Base-by-base conservation (phyloP, 2,329 filamentous ascomycete genomes). In the Rutstroemia sydowiana region DNA sequence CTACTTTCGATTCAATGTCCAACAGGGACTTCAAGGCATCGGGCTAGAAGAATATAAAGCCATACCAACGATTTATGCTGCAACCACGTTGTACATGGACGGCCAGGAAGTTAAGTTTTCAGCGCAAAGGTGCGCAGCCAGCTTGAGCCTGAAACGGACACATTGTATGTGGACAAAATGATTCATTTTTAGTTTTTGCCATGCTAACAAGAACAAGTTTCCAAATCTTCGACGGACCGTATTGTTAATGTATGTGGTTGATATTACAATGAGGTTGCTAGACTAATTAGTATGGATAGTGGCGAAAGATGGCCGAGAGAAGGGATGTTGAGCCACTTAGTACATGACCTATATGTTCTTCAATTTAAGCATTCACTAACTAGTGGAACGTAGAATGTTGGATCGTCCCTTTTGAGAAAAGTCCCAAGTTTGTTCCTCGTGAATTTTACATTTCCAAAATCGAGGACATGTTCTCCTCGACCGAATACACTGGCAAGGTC, bases 1-100 rank as follows among this genome's bases (percentile, higher is more conserved):
- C n/a, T 67, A 65, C 48, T 68, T 65, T 48, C 63, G 66, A 1
- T 66, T 68, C 44, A 67, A 68, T 56, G 65, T 68, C 10, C 57
- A 64, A 14, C 61, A 66, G 42, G 66, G 66, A 1, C 53, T 68
- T 10, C 56, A 64, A 51, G 52, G 52, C 44, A 55, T 68, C 39
- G 57, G 59, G 9, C 46, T 65, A 28, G 57, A 57, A 18, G 59
- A 65, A 51, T 61, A 59, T 47, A 55, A 58, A 43, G 48, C 58
- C 23, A 34, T 56, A 34, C 56, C 56, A 5, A 14, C 21, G 2
- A 63, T 65, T n/a, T 56, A 62, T 23, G 50, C 59, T 26, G 57
- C 58, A n/a, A 66, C 65, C 26, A 51, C 53, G 9, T 39, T 47
- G 11, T 67, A 66, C 53, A 56, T 65, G 11, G 45, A 13, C 10